Evolutionary conservation across 257 asterid species (phyloP).

Genomic region (Eustoma russellianum): DNA sequence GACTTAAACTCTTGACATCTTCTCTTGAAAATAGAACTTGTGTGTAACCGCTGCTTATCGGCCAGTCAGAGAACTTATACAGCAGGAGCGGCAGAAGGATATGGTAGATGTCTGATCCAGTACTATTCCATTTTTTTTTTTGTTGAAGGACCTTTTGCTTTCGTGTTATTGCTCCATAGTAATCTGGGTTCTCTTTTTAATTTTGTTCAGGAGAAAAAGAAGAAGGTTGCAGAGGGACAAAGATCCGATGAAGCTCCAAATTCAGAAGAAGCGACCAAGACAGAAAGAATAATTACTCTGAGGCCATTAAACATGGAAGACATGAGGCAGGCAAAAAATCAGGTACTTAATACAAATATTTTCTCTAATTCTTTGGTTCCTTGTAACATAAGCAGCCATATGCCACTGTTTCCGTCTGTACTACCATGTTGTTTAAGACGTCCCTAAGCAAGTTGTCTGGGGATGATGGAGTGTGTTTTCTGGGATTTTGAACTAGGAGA

Average conservation of each 20-base stretch:
- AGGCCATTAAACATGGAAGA: constrained; percentile 90
- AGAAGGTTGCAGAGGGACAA: constrained; percentile 34
- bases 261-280: constrained; percentile 36
- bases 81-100: constrained; percentile 63
- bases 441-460: no score
- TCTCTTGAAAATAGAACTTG: constrained; percentile 55
- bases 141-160: neutral
- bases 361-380: no score
- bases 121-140: constrained; percentile 5
- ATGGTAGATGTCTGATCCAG: constrained; percentile 27
- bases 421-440: no score
- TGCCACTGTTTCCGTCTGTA: no score
- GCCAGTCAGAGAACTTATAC: constrained; percentile 85
- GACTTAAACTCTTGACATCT: constrained; percentile 16
- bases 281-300: constrained; percentile 47
- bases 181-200: constrained; percentile 3
- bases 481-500: no score
- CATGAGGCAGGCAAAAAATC: constrained; percentile 77
- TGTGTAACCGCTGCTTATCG: constrained; percentile 88
- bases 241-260: constrained; percentile 32
- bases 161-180: neutral
- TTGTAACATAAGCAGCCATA: no score
- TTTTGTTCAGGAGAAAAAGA: constrained; percentile 44
- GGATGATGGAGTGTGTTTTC: no score
- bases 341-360: constrained; percentile 32